Conservation (phyloP, 2,329 filamentous ascomycete genomes). For the Zasmidium cellare region DNA sequence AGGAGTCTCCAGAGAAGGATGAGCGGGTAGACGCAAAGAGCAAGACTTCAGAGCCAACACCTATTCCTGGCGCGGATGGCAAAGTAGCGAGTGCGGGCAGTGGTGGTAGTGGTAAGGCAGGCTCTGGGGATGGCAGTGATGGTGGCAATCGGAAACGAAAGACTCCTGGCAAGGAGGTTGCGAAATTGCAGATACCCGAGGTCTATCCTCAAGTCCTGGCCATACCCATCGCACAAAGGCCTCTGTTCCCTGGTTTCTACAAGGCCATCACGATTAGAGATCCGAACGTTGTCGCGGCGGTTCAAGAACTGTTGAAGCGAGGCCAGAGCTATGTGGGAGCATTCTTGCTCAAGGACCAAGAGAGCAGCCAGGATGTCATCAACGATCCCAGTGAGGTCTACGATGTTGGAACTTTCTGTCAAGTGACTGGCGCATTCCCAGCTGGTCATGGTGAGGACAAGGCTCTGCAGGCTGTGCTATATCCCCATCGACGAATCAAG, state of each 20-base stretch:
- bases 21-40: slow-evolving; percentile 46
- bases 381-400: slow-evolving; percentile 88
- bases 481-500: slow-evolving; percentile 92
- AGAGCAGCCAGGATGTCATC: slow-evolving; percentile 90
- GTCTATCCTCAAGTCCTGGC: slow-evolving; percentile 97
- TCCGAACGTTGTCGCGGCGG: slow-evolving; percentile 84
- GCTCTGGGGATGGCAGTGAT: slow-evolving; percentile 37
- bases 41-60: slow-evolving; percentile 50
- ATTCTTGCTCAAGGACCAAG: slow-evolving; percentile 95
- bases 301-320: slow-evolving; percentile 94
- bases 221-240: slow-evolving; percentile 90
- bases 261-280: slow-evolving; percentile 97
- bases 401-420: slow-evolving; percentile 94
- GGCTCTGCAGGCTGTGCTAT: slow-evolving; percentile 86
- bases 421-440: slow-evolving; percentile 95
- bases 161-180: slow-evolving; percentile 66
- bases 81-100: slow-evolving; percentile 62
- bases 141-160: slow-evolving; percentile 73
- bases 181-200: slow-evolving; percentile 88
- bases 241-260: slow-evolving; percentile 96
- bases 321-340: slow-evolving; percentile 97
- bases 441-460: slow-evolving; percentile 73
- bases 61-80: slow-evolving; percentile 57
- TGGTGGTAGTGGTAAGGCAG: slow-evolving; percentile 46
- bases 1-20: slow-evolving; percentile 41